Base-by-base conservation (phyloP, 441 rosid species). In the Gossypium lobatum region DNA sequence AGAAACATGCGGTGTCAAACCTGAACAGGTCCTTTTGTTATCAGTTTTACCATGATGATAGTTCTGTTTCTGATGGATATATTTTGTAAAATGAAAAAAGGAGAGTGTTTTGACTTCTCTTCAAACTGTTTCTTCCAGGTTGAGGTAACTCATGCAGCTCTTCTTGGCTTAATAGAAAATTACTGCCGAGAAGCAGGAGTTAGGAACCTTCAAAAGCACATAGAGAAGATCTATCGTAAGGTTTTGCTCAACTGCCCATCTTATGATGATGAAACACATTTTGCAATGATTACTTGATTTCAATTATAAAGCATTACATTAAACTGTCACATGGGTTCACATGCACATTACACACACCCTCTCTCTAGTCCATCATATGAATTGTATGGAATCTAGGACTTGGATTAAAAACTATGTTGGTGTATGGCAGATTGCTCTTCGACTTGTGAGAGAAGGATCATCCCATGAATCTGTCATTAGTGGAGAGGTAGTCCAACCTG, bases 171-270 rank as follows among this genome's bases (percentile, higher is more conserved):
- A 76, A 89, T 96, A 53, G 99, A 96, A 83, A 93, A 83, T 80
- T 93, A 93, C 82, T 96, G 99, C 80, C 86, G 98, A 85, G 97
- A 96, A 85, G 97, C 99, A 54, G 99, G 98, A 73, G 98, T 96
- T 74, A 75, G 99, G 81, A 96, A 96, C 89, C 99, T 96, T 81
- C 99, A 92, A 80, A 96, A 96, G 83, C 99, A 96, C 34, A 96
- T 96, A 72, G 99, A 96, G 76, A 96, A 96, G 91, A 93, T 96
- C 13, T 93, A 96, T 76, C 98, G 99, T 16, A 96, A 93, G 97
- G 99, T 92, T 75, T 28, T 74, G 86, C 76, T 64, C 60, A 31
- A 46, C 28, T 72, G 18, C 65, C 25, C 65, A 26, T 54, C 25
- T 74, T 59, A 11, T 58, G 20, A 58, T 46, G 25, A 57, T 11